Evolutionary conservation across 495 filamentous ascomycete genomes (phyloP).

Genomic region (Aspergillus olivimuriae): DNA sequence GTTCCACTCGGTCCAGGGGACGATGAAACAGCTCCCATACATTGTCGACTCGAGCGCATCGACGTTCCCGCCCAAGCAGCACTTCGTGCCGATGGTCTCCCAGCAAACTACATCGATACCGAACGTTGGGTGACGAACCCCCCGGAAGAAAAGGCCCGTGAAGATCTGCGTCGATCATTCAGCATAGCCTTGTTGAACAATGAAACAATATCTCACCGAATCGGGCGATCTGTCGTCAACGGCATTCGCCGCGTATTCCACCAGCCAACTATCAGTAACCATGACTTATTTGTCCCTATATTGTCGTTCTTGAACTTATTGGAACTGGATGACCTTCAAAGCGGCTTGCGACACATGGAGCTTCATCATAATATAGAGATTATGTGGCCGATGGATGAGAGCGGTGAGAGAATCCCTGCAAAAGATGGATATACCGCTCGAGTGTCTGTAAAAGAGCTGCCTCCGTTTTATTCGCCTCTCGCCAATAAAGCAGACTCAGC

Average conservation of each 20-base stretch:
- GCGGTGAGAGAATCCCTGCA: neutral
- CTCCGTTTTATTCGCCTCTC: neutral
- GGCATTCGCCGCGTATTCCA: neutral
- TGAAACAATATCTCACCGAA: neutral
- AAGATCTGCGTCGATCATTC: neutral
- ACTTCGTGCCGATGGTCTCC: neutral
- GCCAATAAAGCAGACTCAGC: neutral
- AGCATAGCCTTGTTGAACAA: neutral
- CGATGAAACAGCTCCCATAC: neutral
- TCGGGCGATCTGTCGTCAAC: neutral
- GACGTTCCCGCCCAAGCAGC: neutral
- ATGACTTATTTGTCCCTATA: neutral
- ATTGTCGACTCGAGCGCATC: neutral
- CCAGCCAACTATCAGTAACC: neutral
- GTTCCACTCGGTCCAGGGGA: neutral
- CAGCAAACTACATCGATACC: neutral
- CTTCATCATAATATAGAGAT: neutral
- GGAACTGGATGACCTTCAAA: neutral
- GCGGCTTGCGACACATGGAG: neutral
- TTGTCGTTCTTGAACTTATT: neutral
- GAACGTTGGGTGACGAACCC: neutral
- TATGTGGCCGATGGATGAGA: neutral
- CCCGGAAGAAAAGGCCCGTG: neutral
- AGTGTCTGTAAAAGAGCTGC: neutral
- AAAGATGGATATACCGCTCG: neutral